These are phyloP conservation scores for Cystofilobasidium ferigula DNA, from an alignment of 768 basidiomycete genomes.

Conservation along the genomic window DNA sequence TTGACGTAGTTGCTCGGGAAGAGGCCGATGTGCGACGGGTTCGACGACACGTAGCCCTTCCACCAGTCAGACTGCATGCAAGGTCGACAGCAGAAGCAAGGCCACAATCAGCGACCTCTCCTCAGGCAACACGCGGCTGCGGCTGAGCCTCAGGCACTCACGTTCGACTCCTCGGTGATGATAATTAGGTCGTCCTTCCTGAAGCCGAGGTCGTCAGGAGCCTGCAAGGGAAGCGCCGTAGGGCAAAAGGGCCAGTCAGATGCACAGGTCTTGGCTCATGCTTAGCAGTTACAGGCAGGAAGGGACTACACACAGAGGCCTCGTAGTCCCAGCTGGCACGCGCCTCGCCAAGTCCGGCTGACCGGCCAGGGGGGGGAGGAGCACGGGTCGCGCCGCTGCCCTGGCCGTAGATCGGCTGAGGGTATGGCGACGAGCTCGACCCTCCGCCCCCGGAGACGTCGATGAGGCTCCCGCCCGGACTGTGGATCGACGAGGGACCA, in stretches of 20 bases:
- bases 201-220: slow-evolving; percentile 15
- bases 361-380: slow-evolving; percentile 1
- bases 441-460: background rate
- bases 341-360: slow-evolving; percentile 3
- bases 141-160: background rate
- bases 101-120: no score
- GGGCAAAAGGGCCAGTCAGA: no score
- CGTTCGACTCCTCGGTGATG: slow-evolving; percentile 17
- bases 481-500: background rate
- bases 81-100: no score
- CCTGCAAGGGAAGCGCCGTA: slow-evolving; percentile 1
- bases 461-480: background rate
- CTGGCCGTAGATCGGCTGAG: slow-evolving; percentile 12
- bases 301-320: background rate
- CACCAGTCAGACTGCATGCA: slow-evolving; percentile 18
- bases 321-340: slow-evolving; percentile 12
- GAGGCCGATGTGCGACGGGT: slow-evolving; percentile 14
- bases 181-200: slow-evolving; percentile 17
- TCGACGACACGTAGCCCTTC: slow-evolving; percentile 8
- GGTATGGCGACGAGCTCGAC: background rate
- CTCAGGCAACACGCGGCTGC: background rate
- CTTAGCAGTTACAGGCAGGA: no score
- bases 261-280: no score
- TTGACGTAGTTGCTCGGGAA: slow-evolving; percentile 17
- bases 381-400: background rate